These are phyloP conservation scores for Globisporangium uncinulatum DNA, from an alignment of 352 stramenopile genomes.

Conservation along the genomic window DNA sequence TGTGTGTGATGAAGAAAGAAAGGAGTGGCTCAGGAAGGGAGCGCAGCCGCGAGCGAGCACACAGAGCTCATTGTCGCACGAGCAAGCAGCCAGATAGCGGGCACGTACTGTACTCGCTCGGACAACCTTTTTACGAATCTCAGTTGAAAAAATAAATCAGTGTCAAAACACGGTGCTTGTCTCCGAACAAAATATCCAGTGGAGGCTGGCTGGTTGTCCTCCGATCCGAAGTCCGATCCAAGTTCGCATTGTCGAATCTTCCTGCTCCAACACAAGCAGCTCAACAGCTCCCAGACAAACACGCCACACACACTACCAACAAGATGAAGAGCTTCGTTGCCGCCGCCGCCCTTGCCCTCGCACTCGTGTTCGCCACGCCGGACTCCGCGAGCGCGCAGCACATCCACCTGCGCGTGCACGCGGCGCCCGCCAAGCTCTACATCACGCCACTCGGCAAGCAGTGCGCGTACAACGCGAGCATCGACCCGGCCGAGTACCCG, in stretches of 20 bases:
- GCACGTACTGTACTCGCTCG: no score
- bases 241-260: neutral
- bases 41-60: neutral
- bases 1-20: no score
- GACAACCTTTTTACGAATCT: neutral
- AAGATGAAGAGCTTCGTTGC: conserved; percentile 9
- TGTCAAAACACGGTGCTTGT: conserved; percentile 2
- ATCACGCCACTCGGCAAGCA: conserved; percentile 47
- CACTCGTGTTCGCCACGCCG: conserved; percentile 10
- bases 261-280: conserved; percentile 3
- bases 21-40: neutral
- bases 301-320: neutral
- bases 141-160: conserved; percentile 13
- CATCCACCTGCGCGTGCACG: conserved; percentile 29
- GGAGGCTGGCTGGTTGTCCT: no score
- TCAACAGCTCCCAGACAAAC: neutral
- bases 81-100: neutral
- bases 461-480: conserved; percentile 51
- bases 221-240: neutral
- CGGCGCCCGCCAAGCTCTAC: conserved; percentile 38
- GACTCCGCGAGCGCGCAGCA: conserved; percentile 22
- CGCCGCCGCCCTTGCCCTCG: conserved; percentile 3
- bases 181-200: no score
- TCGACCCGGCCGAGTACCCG: conserved; percentile 51
- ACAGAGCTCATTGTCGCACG: conserved; percentile 1